A percentile compares a stretch with the other conserved stretches of the same genome.
phyloP scores from a whole-genome alignment of 169 alveolate genomes.

The Cryptosporidium meleagridis region DNA sequence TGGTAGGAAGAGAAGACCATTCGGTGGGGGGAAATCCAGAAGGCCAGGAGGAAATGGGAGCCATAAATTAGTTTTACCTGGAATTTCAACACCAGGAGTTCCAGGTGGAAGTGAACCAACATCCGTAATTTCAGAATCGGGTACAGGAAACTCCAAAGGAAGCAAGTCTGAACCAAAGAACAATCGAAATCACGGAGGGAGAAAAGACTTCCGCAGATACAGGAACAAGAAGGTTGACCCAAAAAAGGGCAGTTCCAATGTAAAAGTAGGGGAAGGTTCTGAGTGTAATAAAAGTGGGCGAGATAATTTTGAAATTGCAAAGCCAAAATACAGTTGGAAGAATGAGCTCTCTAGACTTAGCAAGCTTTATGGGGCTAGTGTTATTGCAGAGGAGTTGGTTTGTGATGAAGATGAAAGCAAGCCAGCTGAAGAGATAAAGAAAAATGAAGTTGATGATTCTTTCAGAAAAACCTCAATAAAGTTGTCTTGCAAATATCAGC shows the following conservation, averaged over 20 bases:
- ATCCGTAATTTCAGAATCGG: background rate
- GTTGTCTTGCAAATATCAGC: conserved; percentile 6
- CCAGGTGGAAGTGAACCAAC: background rate
- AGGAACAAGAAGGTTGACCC: background rate
- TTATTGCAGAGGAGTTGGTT: background rate
- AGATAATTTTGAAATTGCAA: background rate
- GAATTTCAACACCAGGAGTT: background rate
- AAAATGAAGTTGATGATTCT: background rate
- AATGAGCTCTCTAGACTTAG: conserved; percentile 3
- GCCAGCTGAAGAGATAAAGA: background rate
- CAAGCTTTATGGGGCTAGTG: conserved; percentile 5
- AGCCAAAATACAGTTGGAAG: conserved; percentile 14
- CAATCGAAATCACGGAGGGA: background rate
- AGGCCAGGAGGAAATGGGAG: background rate
- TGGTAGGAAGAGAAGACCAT: background rate
- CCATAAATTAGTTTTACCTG: background rate
- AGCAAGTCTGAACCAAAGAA: background rate
- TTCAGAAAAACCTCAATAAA: background rate
- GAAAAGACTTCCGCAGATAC: background rate
- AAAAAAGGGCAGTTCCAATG: background rate
- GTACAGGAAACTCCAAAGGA: background rate
- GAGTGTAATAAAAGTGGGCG: background rate
- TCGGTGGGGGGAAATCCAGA: background rate
- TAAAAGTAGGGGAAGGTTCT: background rate
- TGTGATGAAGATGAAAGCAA: background rate